Evolutionary conservation across 163 green algal genomes (phyloP), one percentile per base, ranked within the genome.

Genomic region (Smithsoniella earleae): DNA sequence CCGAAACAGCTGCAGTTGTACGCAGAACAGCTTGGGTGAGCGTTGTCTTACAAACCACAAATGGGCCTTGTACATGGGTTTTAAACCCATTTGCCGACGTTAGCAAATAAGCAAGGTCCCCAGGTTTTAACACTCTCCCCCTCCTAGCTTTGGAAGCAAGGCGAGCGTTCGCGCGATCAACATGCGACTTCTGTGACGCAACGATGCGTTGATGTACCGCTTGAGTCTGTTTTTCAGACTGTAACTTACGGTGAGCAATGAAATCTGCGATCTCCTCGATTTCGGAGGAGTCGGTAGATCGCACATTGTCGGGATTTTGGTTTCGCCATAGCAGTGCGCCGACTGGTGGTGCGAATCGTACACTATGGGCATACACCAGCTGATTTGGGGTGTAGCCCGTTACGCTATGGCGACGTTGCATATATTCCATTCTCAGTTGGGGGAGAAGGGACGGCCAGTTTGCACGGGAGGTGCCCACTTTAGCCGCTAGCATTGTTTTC

Each of bases 391-490:
- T 13, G 25, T 65, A 65, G 13, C 52, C 52, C n/a, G 52, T 65
- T 33, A 65, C 52, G 16, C 20, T 65, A 37, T 66, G 55, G 4
- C 55, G 55, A 3, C 55, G 55, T 8, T 66, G 55, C 55, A 66
- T 66, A 31, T 66, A 66, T 37, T 66, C 55, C 55, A 66, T 66
- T 28, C 55, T 28, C 3, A 38, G 5, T 38, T 66, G 55, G 5
- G 33, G 55, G 22, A 30, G 22, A 3, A 10, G 3, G 3, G 55
- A n/a, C 16, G 55, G 25, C 25, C 55, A 30, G 55, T 66, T 34
- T 45, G 38, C 30, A 33, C 3, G 5, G 55, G 20, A 3, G 22
- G 16, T 33, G n/a, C 25, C 55, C 38, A 37, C 22, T 36, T 66
- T 66, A 6, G 55, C 18, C n/a, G 22, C 55, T 20, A 66, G 25